phyloP scores from a whole-genome alignment of 129 eudicot species.

The Flaveria ramosissima region DNA sequence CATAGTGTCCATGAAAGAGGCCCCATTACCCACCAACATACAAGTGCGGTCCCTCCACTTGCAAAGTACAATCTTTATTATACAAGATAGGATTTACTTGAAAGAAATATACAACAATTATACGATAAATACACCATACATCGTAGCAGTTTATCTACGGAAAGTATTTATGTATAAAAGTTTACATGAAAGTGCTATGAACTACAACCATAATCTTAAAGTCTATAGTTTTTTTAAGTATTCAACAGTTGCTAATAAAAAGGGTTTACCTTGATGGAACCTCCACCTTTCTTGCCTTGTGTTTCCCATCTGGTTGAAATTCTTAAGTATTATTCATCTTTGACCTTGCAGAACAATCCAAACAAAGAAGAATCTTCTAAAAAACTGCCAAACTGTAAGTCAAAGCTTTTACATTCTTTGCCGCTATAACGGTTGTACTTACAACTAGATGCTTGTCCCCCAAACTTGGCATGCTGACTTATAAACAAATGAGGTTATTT shows the following conservation, averaged over 20 bases:
- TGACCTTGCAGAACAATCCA: constrained; percentile 49
- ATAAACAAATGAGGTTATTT: constrained; percentile 24
- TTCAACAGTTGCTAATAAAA: constrained; percentile 14
- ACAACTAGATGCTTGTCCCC: constrained; percentile 63
- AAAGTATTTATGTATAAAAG: neutral
- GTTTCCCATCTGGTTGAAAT: constrained; percentile 54
- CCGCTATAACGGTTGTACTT: constrained; percentile 45
- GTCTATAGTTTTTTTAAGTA: neutral
- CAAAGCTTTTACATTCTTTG: constrained; percentile 48
- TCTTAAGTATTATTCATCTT: constrained; percentile 33
- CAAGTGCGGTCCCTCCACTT: neutral
- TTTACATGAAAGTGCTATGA: neutral
- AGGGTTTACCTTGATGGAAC: constrained; percentile 48
- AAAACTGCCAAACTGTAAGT: constrained; percentile 45
- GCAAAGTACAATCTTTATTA: neutral
- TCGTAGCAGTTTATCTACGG: no score
- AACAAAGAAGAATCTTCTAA: constrained; percentile 25
- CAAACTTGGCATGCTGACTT: constrained; percentile 39
- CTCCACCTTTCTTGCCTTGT: constrained; percentile 66
- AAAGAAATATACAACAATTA: neutral
- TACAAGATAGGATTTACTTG: neutral
- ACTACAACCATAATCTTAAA: neutral
- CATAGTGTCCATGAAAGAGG: neutral
- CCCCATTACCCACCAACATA: neutral
- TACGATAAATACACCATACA: neutral